Percentiles rank a stretch among this genome's conserved stretches.
Conservation (phyloP, 306 rosid species). For the Rosa chinensis region DNA sequence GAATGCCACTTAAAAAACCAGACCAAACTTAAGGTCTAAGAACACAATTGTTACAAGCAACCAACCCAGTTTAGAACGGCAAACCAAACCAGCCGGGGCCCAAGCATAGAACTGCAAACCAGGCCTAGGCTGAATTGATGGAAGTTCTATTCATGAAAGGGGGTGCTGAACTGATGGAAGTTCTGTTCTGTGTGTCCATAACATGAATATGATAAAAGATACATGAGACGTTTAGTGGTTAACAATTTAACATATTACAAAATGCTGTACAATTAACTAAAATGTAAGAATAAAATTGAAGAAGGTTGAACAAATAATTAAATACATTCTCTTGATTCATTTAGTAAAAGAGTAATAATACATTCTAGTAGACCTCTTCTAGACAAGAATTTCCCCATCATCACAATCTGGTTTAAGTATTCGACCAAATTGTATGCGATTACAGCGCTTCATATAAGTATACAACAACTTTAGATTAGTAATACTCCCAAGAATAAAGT, state of each 20-base stretch:
- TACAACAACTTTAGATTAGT: neutral
- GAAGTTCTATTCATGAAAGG: neutral
- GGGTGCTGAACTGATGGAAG: neutral
- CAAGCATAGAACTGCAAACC: no score
- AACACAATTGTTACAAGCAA: neutral
- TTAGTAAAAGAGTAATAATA: neutral
- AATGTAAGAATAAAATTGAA: neutral
- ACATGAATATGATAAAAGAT: neutral
- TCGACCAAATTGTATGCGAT: no score
- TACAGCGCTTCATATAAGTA: neutral
- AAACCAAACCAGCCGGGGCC: neutral
- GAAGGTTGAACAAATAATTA: neutral
- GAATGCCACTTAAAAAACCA: neutral
- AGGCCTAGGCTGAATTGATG: neutral
- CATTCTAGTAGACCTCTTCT: neutral
- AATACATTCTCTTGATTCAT: neutral
- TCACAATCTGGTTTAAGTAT: neutral
- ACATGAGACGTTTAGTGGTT: no score
- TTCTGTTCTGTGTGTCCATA: neutral
- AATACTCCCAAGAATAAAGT: neutral
- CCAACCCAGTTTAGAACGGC: neutral
- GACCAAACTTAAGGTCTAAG: neutral
- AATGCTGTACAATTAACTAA: neutral
- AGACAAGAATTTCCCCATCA: neutral
- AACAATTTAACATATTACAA: neutral